Conservation (phyloP, 2,329 filamentous ascomycete genomes). For the Monosporascus sp. region DNA sequence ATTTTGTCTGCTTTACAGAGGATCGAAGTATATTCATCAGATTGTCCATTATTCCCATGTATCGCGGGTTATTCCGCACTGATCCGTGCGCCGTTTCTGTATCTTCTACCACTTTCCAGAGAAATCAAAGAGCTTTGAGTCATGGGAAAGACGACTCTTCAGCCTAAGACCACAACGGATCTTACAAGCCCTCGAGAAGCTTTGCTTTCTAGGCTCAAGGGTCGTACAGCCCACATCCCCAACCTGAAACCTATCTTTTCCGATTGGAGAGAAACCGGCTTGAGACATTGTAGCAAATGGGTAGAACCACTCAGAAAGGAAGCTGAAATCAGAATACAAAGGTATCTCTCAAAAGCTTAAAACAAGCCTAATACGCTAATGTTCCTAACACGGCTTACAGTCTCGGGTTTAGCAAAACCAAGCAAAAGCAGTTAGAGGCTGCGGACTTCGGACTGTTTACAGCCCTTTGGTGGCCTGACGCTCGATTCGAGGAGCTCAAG, state of each 20-base stretch:
- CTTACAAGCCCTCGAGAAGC: not conserved
- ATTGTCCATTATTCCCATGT: too few relatives aligned
- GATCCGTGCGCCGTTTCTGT: too few relatives aligned
- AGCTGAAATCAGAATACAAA: not conserved
- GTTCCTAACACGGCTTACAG: not conserved
- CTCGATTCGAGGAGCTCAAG: slow-evolving; percentile 9
- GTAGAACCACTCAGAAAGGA: not conserved
- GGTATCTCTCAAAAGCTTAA: not conserved
- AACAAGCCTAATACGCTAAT: not conserved
- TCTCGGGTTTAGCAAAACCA: slow-evolving; percentile 5
- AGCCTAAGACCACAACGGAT: not conserved
- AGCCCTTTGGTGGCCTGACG: slow-evolving; percentile 19
- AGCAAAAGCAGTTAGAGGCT: slow-evolving; percentile 10
- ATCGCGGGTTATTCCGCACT: too few relatives aligned
- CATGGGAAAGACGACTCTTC: not conserved
- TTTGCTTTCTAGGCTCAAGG: slow-evolving; percentile 3
- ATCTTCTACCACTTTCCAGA: too few relatives aligned
- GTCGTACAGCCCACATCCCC: slow-evolving; percentile 1
- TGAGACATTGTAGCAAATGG: not conserved
- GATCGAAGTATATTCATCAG: too few relatives aligned
- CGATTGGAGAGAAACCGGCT: slow-evolving; percentile 3
- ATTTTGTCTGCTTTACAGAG: too few relatives aligned
- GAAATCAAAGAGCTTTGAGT: not conserved
- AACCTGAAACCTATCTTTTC: slow-evolving; percentile 2
- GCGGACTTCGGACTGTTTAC: slow-evolving; percentile 17